Percentiles rank a stretch among this genome's conserved stretches.
These are phyloP conservation scores for Chimonanthus praecox DNA, from an alignment of 164 flowering plant genomes.

Conservation along the genomic window DNA sequence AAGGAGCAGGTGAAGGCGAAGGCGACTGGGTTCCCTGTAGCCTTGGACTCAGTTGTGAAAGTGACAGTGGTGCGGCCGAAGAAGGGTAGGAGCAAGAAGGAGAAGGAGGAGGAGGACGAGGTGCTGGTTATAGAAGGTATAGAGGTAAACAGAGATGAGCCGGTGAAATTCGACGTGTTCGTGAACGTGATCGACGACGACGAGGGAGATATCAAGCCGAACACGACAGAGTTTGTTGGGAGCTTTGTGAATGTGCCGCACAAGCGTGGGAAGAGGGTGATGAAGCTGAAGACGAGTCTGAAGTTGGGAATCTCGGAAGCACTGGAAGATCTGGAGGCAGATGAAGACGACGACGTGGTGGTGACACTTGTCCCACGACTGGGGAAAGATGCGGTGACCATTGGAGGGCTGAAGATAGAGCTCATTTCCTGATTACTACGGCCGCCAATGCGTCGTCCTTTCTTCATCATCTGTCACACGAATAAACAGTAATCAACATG, in stretches of 20 bases:
- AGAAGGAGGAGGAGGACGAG: slow-evolving; percentile 39
- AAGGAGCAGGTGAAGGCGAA: slow-evolving; percentile 24
- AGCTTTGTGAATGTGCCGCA: slow-evolving; percentile 51
- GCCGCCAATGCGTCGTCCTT: too few relatives aligned
- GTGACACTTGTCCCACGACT: slow-evolving; percentile 9
- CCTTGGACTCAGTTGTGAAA: slow-evolving; percentile 25
- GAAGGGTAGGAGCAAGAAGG: slow-evolving; percentile 46
- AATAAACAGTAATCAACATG: too few relatives aligned
- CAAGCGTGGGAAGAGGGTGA: slow-evolving; percentile 5
- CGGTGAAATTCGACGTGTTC: slow-evolving; percentile 53
- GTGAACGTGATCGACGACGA: slow-evolving; percentile 52
- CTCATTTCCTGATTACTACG: background rate
- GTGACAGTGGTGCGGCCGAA: slow-evolving; percentile 38
- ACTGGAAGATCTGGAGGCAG: slow-evolving; percentile 43
- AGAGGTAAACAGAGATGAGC: slow-evolving; percentile 29
- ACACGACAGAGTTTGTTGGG: slow-evolving; percentile 48
- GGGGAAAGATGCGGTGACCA: slow-evolving; percentile 10
- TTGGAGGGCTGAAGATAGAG: slow-evolving; percentile 7
- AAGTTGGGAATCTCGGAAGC: slow-evolving; percentile 22
- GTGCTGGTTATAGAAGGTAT: slow-evolving; percentile 12
- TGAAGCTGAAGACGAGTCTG: slow-evolving; percentile 14
- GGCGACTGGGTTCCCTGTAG: slow-evolving; percentile 26
- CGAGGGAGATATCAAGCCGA: slow-evolving; percentile 23
- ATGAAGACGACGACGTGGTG: slow-evolving; percentile 25
- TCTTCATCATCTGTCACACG: too few relatives aligned